Evolutionary conservation across 306 rosid genomes (phyloP).

Genomic region (Lathyrus oleraceus): DNA sequence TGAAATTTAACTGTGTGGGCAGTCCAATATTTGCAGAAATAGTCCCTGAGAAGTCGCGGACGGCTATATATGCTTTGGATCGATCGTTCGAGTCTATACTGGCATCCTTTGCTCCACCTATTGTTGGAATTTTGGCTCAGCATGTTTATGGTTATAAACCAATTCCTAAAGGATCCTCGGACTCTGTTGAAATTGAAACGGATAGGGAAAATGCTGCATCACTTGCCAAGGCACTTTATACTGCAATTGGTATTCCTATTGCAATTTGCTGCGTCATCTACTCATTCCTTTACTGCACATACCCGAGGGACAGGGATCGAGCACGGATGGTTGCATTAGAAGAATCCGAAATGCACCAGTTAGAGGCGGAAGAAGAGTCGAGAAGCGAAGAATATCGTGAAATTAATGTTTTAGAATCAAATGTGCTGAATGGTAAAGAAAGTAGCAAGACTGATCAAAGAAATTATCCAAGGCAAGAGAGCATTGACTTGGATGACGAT

Average conservation of each 20-base stretch:
- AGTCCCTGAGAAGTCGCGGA: conserved; percentile 21
- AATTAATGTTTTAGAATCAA: conserved; percentile 32
- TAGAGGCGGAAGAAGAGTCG: conserved; percentile 32
- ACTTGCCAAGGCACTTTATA: conserved; percentile 75
- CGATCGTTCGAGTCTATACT: conserved; percentile 73
- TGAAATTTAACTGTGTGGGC: conserved; percentile 18
- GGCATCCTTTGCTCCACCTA: conserved; percentile 76
- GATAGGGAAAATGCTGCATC: conserved; percentile 82
- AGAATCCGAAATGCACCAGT: conserved; percentile 57
- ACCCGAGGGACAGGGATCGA: conserved; percentile 76
- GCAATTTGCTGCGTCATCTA: conserved; percentile 59
- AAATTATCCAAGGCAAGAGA: conserved; percentile 36
- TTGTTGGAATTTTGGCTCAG: conserved; percentile 73
- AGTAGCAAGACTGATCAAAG: conserved; percentile 15
- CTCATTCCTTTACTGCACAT: conserved; percentile 73
- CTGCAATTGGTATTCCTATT: conserved; percentile 73
- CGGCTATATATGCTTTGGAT: conserved; percentile 72
- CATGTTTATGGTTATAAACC: conserved; percentile 64
- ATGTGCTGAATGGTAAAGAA: conserved; percentile 26
- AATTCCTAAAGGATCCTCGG: conserved; percentile 41
- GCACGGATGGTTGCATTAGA: conserved; percentile 57
- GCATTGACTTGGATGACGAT: conserved; percentile 35
- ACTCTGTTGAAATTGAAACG: conserved; percentile 41
- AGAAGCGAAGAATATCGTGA: conserved; percentile 29
- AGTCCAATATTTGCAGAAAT: conserved; percentile 86